phyloP scores from a whole-genome alignment of 371 early-diverging fungal species.

The Rhizomucor miehei region DNA sequence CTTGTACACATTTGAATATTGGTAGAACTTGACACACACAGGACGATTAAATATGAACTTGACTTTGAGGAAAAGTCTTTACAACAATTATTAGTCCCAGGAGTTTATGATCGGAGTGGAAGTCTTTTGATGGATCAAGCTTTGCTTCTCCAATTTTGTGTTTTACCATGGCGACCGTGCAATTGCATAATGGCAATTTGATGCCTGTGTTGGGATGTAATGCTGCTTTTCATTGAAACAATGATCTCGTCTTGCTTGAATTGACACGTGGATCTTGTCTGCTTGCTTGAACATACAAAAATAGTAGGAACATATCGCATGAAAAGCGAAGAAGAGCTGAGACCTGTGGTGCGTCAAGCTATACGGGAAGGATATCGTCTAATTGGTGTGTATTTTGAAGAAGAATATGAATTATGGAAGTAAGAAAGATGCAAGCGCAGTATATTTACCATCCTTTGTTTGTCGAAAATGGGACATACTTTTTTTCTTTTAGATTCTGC shows the following conservation, averaged over 20 bases:
- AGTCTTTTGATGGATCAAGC: too few relatives aligned
- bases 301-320: slow-evolving; percentile 77
- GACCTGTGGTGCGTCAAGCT: slow-evolving; percentile 52
- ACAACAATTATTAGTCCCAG: too few relatives aligned
- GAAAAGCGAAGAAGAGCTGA: slow-evolving; percentile 41
- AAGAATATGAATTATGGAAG: not conserved
- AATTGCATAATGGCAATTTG: slow-evolving; percentile 12
- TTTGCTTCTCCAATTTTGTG: too few relatives aligned
- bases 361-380: slow-evolving; percentile 65
- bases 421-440: not conserved
- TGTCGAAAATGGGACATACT: too few relatives aligned
- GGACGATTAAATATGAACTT: too few relatives aligned
- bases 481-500: slow-evolving; percentile 62
- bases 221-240: not conserved
- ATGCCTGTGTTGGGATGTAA: slow-evolving; percentile 20
- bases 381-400: slow-evolving; percentile 50
- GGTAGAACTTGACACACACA: too few relatives aligned
- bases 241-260: too few relatives aligned
- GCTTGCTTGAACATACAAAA: too few relatives aligned
- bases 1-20: too few relatives aligned
- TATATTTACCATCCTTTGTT: too few relatives aligned
- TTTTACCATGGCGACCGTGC: not conserved
- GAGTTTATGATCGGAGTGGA: too few relatives aligned
- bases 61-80: too few relatives aligned
- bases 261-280: not conserved